Evolutionary conservation across 306 rosid species (phyloP), one percentile per base, ranked within the genome.

Genomic region (Prunus padus): DNA sequence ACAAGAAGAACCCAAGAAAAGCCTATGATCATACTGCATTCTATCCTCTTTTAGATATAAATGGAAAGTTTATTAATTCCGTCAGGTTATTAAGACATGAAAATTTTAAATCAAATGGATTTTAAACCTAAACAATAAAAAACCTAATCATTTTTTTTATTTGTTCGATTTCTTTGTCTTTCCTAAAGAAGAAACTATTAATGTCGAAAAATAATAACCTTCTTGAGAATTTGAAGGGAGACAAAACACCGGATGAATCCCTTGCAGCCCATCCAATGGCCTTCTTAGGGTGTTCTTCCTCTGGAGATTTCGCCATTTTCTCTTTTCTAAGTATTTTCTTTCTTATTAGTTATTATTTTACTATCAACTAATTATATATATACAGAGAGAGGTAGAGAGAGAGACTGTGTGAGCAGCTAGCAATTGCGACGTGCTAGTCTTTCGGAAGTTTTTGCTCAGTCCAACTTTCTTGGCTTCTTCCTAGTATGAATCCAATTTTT

Each of bases 201-300:
- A 33, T 33, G 40, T 33, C 8, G 40, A 33, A 33, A 26, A 14
- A 8, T 4, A 25, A 13, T 8, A 13, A 80, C 83, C 83, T 80
- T 59, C 83, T 40, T 45, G 80, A 74, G 84, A 80, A 75, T 4
- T 28, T 62, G 71, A 75, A 80, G 20, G 84, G 72, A 75, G 84
- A 80, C 11, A 75, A 72, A 37, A 69, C 3, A 11, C 76, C 80
- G 40, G 84, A 80, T 22, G 73, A n/a, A 16, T 80, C 84, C 42
- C 50, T 50, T 7, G 83, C 83, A 11, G 83, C 80, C 83, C 80
- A 80, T 51, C 80, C 76, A 18, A 74, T 60, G 1, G 84, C 76
- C 56, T 75, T 75, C 22, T 3, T 60, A 16, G 79, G 79, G 19
- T 59, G 83, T 37, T 80, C 65, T 5, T 51, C 30, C 11, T 63